phyloP scores from a whole-genome alignment of 2,329 filamentous ascomycete genomes.

The Aspergillus jensenii region DNA sequence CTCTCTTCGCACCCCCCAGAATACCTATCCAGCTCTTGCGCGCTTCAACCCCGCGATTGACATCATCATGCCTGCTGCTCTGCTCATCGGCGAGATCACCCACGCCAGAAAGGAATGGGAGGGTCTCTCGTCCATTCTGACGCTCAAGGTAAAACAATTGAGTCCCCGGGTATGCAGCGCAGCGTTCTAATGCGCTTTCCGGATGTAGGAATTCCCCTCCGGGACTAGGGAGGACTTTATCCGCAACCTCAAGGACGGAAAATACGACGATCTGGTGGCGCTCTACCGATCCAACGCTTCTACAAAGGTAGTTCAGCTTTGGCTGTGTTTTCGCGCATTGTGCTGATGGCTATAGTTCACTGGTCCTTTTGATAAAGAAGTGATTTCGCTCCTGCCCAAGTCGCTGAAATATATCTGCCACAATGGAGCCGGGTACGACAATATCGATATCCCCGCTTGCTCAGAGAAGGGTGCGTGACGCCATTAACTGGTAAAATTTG shows the following conservation, averaged over 20 bases:
- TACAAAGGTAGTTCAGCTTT: slow-evolving; percentile 39
- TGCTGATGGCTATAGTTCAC: slow-evolving; percentile 32
- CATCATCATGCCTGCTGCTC: slow-evolving; percentile 38
- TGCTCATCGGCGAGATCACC: slow-evolving; percentile 47
- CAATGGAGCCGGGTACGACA: slow-evolving; percentile 61
- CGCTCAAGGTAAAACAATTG: slow-evolving; percentile 37
- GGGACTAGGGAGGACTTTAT: slow-evolving; percentile 58
- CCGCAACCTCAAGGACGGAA: slow-evolving; percentile 53
- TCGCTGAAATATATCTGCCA: slow-evolving; percentile 53
- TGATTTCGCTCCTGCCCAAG: slow-evolving; percentile 46
- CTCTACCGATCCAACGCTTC: slow-evolving; percentile 62
- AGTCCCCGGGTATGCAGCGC: not conserved
- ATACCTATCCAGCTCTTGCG: not conserved
- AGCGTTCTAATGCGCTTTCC: not conserved
- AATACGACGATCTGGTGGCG: slow-evolving; percentile 56
- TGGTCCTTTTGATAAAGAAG: slow-evolving; percentile 50
- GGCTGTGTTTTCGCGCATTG: not conserved
- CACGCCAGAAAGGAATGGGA: slow-evolving; percentile 47
- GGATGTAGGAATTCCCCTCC: slow-evolving; percentile 50
- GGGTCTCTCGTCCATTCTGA: slow-evolving; percentile 39
- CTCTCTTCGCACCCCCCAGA: not conserved
- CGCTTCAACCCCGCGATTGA: slow-evolving; percentile 14
- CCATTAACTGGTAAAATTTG: not conserved
- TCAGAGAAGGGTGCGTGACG: slow-evolving; percentile 40
- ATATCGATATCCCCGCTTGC: slow-evolving; percentile 57